Base-by-base conservation (phyloP, 352 stramenopile genomes). In the Pythium rishiriense region DNA sequence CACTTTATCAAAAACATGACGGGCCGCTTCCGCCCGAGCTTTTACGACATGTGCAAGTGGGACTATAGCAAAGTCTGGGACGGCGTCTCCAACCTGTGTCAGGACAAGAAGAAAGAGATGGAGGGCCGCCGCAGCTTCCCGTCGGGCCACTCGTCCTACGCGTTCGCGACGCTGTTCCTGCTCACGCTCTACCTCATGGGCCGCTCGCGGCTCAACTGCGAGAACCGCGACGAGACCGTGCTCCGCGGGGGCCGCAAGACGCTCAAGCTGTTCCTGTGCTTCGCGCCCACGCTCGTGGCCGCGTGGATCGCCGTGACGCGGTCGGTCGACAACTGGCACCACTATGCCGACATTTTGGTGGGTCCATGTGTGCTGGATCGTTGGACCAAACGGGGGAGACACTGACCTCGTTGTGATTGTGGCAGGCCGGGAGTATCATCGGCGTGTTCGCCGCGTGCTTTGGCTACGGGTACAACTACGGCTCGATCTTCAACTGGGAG, bases 311-410 rank as follows among this genome's bases (percentile, higher is more conserved):
- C 78, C 2, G 68, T 93, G 28, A 88, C 85, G 17, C 85, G 85
- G 48, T 88, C 82, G 28, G 78, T 91, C 50, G 85, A 93, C 71
- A 94, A 94, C 61, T 93, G 85, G 85, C 85, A 94, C 58, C 80
- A 94, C 68, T 94, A 93, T 70, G 82, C 64, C 29, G 85, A 93
- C 59, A 91, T 93, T 46, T 39, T 91, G 55, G 85, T 87, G 61
- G 33, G 64, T 68, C 14, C n/a, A n/a, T 35, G n/a, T 39, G 14
- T 57, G 5, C 6, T 59, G 14, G 19, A 21, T 48, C 4, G 37
- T 21, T 26, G 41, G 14, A 15, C 17, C 8, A 8, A 21, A 28
- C 8, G 3, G 19, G 43, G 21, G 22, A n/a, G 31, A 48, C 28
- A 55, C 15, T 39, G 9, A 33, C 41, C 25, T 15, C 43, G 35